A percentile compares a stretch with the other conserved stretches of the same genome.
These are phyloP conservation scores for Hyphopichia buzzinii DNA, from an alignment of 1,139 yeast genomes.

Conservation along the genomic window DNA sequence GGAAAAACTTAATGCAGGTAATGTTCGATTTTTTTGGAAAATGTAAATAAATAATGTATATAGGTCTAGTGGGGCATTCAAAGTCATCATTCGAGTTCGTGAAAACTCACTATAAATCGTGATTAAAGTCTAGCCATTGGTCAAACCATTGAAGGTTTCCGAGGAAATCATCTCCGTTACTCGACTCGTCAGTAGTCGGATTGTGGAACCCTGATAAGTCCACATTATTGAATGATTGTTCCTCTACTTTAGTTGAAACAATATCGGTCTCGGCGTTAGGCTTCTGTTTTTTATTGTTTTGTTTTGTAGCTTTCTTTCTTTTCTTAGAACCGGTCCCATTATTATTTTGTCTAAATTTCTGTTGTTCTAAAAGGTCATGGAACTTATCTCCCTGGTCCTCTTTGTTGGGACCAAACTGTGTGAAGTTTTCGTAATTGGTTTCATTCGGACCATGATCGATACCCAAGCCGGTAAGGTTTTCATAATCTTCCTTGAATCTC, in stretches of 20 bases:
- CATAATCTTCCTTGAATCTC: constrained; percentile 40
- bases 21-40: no score
- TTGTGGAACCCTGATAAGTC: not conserved
- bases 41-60: not conserved
- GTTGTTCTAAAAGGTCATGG: constrained; percentile 20
- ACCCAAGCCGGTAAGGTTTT: constrained; percentile 41
- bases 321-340: not conserved
- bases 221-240: not conserved
- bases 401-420: constrained; percentile 37
- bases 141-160: constrained; percentile 58
- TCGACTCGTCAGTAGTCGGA: not conserved
- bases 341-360: constrained; percentile 5
- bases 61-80: no score
- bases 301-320: not conserved
- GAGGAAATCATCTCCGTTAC: constrained; percentile 20
- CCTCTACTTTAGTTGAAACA: no score
- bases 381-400: constrained; percentile 18
- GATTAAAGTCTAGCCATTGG: constrained; percentile 42
- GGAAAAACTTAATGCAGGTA: not conserved
- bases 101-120: constrained; percentile 13
- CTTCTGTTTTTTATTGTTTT: not conserved
- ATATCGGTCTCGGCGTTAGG: no score
- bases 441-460: constrained; percentile 57
- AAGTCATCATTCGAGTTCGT: no score
- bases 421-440: constrained; percentile 50